These are phyloP conservation scores for Geranium brycei DNA, from an alignment of 345 rosid genomes.

Conservation along the genomic window DNA sequence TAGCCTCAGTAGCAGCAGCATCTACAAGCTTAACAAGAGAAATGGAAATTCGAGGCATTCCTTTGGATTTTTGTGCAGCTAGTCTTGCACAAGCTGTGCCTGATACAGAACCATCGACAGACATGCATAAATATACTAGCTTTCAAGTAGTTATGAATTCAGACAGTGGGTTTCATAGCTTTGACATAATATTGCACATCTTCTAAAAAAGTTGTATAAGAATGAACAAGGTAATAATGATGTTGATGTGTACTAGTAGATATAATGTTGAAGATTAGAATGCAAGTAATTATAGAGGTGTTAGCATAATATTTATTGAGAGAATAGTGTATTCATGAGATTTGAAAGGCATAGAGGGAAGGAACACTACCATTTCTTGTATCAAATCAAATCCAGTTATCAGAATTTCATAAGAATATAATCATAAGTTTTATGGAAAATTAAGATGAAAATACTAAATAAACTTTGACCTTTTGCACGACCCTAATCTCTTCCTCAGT, in stretches of 20 bases:
- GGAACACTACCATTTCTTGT: too few species aligned
- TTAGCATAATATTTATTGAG: neutral
- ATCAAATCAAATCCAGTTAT: too few species aligned
- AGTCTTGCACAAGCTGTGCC: constrained; percentile 43
- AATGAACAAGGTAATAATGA: neutral
- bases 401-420: too few species aligned
- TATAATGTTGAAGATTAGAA: neutral
- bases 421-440: too few species aligned
- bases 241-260: neutral
- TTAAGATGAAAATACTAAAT: too few species aligned
- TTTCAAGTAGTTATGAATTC: neutral
- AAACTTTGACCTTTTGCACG: too few species aligned
- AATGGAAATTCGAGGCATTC: constrained; percentile 67
- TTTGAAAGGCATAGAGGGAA: too few species aligned
- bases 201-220: too few species aligned
- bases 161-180: too few species aligned
- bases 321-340: too few species aligned
- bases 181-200: too few species aligned
- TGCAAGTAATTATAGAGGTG: neutral
- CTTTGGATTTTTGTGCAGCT: constrained; percentile 79
- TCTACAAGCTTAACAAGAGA: constrained; percentile 41
- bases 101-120: constrained; percentile 14
- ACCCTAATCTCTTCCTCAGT: too few species aligned
- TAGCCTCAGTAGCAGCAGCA: constrained; percentile 46
- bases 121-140: neutral